Percentiles rank a stretch among this genome's conserved stretches.
phyloP scores from a whole-genome alignment of 805 yeast species.

The Cyberlindnera mycetangii region DNA sequence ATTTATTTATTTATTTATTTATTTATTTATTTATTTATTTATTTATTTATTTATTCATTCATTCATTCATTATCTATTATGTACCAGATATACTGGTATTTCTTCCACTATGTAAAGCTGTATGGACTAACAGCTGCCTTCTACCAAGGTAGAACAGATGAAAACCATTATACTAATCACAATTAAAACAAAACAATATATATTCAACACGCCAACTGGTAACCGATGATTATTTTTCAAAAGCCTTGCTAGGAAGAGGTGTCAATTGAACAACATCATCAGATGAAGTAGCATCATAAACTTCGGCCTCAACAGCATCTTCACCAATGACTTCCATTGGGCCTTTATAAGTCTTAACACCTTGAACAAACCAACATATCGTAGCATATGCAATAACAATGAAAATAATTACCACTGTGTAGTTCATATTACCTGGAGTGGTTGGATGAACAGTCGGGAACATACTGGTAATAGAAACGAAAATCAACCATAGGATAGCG shows the following conservation, averaged over 20 bases:
- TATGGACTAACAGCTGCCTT: too few species aligned
- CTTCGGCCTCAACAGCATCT: constrained; percentile 9
- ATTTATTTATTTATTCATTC: too few species aligned
- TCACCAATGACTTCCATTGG: constrained; percentile 24
- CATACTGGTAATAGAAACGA: constrained; percentile 25
- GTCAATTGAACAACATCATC: constrained; percentile 1
- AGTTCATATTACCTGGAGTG: constrained; percentile 28
- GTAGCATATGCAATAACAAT: constrained; percentile 25
- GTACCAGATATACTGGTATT: background rate
- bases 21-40: too few species aligned
- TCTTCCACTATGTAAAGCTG: too few species aligned
- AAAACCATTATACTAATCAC: background rate
- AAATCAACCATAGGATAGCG: constrained; percentile 23
- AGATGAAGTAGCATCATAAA: constrained; percentile 12
- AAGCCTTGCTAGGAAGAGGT: background rate
- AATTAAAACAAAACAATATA: background rate
- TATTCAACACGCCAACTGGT: too few species aligned
- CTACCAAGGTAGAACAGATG: too few species aligned
- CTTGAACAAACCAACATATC: constrained; percentile 27
- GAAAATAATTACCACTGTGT: constrained; percentile 27
- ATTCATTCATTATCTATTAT: too few species aligned
- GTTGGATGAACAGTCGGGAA: constrained; percentile 28
- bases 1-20: constrained; percentile 1
- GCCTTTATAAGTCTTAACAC: constrained; percentile 27
- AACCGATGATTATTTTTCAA: background rate